Evolutionary conservation across 345 rosid species (phyloP).

Genomic region (Rhodamnia argentea): DNA sequence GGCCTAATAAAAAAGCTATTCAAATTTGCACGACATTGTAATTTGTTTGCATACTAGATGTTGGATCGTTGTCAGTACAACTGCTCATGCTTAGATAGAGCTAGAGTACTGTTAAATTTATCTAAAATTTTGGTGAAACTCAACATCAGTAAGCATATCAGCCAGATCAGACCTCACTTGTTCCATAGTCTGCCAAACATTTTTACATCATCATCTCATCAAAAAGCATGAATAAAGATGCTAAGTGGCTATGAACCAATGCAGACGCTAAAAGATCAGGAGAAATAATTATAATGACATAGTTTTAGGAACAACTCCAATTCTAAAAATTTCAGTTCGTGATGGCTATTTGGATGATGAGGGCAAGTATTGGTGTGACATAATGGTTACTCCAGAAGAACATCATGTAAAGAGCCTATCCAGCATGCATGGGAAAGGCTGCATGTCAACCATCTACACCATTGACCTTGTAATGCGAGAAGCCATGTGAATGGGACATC

Average conservation of each 20-base stretch:
- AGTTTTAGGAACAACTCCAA: background rate
- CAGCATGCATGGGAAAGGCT: background rate
- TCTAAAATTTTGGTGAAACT: background rate
- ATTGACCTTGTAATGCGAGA: background rate
- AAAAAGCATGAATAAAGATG: background rate
- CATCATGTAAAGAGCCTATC: background rate
- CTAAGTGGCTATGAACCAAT: background rate
- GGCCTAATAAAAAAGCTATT: background rate
- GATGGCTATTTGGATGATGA: background rate
- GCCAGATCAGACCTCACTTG: background rate
- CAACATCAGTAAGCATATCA: background rate
- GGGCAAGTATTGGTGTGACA: background rate
- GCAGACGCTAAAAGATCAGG: background rate
- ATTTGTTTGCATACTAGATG: background rate
- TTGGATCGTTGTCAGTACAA: background rate
- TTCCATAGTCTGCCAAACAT: background rate
- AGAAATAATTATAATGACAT: background rate
- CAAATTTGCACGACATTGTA: background rate
- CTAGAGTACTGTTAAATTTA: background rate
- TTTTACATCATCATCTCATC: background rate
- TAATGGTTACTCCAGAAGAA: background rate
- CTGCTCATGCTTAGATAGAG: background rate
- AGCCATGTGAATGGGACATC: background rate
- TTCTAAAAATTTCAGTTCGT: background rate
- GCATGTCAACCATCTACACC: background rate